Percentiles rank a stretch among this genome's conserved stretches.
These are phyloP conservation scores for Fragilaria radians DNA, from an alignment of 108 stramenopile genomes.

Conservation along the genomic window DNA sequence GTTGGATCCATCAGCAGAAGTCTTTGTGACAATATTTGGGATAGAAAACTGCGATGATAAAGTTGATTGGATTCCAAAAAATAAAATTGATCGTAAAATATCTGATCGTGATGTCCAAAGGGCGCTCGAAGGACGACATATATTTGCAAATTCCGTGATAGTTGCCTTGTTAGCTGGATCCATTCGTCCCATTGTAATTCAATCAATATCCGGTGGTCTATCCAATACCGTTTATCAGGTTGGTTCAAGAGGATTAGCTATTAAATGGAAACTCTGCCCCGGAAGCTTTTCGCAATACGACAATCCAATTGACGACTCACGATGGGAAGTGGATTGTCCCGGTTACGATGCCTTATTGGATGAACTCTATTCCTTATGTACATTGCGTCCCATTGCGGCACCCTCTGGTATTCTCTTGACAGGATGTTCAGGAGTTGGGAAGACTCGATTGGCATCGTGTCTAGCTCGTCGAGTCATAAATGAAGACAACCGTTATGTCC, in stretches of 20 bases:
- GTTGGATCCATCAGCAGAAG: neutral
- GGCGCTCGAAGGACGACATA: neutral
- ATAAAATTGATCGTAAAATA: neutral
- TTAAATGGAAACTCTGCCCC: neutral
- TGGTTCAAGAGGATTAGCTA: neutral
- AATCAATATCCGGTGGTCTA: neutral
- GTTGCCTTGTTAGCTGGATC: neutral
- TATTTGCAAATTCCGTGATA: neutral
- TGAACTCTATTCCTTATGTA: slow-evolving; percentile 22
- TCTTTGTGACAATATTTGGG: neutral
- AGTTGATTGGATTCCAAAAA: too few species aligned
- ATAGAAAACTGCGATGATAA: neutral
- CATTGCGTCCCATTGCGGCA: slow-evolving; percentile 16
- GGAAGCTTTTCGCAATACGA: neutral
- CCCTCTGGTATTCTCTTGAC: slow-evolving; percentile 55
- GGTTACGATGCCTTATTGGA: slow-evolving; percentile 52
- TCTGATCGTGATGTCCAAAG: neutral
- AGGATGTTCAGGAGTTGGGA: slow-evolving; percentile 79
- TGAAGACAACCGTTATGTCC: slow-evolving; percentile 1
- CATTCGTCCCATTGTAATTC: neutral
- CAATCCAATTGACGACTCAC: too few species aligned
- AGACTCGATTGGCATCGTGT: slow-evolving; percentile 53
- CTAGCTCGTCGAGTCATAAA: slow-evolving; percentile 1
- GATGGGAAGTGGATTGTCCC: slow-evolving; percentile 22
- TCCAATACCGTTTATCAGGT: neutral